These are phyloP conservation scores for Ophiostoma triangulosporum DNA, from an alignment of 2,329 filamentous ascomycete genomes.

Conservation along the genomic window DNA sequence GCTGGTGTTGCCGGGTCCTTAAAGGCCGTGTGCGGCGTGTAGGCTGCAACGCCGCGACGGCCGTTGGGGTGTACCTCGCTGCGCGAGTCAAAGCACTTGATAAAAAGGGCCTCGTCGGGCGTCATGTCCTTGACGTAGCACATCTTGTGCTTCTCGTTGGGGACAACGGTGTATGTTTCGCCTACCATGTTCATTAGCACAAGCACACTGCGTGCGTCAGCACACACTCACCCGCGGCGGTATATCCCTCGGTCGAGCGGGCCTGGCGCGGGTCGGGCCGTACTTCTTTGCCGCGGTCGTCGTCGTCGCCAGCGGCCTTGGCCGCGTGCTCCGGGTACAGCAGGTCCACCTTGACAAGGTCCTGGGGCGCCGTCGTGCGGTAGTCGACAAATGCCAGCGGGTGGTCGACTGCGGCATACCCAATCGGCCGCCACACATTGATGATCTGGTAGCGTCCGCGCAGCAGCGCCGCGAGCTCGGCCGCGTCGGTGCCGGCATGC, in stretches of 20 bases:
- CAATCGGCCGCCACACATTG: slow-evolving; percentile 59
- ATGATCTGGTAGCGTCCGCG: slow-evolving; percentile 50
- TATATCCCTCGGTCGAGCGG: slow-evolving; percentile 44
- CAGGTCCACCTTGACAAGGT: slow-evolving; percentile 48
- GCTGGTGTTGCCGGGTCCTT: slow-evolving; percentile 37
- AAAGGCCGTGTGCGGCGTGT: slow-evolving; percentile 42
- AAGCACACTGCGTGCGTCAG: neutral
- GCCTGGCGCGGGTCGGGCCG: slow-evolving; percentile 32
- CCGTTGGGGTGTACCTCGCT: slow-evolving; percentile 21
- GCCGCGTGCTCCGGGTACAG: slow-evolving; percentile 40
- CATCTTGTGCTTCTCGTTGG: slow-evolving; percentile 45
- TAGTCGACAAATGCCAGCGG: slow-evolving; percentile 54
- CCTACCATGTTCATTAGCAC: slow-evolving; percentile 18
- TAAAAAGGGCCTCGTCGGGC: slow-evolving; percentile 32
- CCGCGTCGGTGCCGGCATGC: slow-evolving; percentile 32
- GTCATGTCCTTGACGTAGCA: slow-evolving; percentile 58
- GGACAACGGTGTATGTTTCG: slow-evolving; percentile 47
- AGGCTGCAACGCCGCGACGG: slow-evolving; percentile 30
- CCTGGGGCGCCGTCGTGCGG: slow-evolving; percentile 40
- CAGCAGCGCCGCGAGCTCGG: slow-evolving; percentile 43
- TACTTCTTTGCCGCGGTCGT: slow-evolving; percentile 45
- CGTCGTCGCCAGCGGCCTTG: slow-evolving; percentile 19
- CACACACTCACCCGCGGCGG: slow-evolving; percentile 28
- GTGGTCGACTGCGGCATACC: slow-evolving; percentile 45
- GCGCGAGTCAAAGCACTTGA: slow-evolving; percentile 41